Percentiles rank a stretch among this genome's conserved stretches.
Evolutionary conservation across 495 filamentous ascomycete genomes (phyloP).

Genomic region (Cenococcum geophilum): DNA sequence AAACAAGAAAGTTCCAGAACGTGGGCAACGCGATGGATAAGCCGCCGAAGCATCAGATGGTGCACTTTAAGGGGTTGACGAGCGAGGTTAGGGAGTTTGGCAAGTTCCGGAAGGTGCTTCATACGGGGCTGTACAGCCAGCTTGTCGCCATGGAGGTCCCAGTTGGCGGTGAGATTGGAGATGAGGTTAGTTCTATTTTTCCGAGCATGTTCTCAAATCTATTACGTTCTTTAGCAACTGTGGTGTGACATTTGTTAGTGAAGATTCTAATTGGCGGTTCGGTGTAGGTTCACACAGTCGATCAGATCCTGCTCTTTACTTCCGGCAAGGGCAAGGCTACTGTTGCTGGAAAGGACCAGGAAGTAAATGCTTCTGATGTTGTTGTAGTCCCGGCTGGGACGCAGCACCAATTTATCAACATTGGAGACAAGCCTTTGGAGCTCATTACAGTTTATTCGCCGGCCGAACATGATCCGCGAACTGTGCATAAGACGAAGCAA

Average conservation of each 20-base stretch:
- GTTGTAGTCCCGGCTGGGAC: conserved; percentile 61
- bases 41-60: conserved; percentile 52
- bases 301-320: conserved; percentile 61
- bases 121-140: conserved; percentile 58
- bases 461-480: conserved; percentile 52
- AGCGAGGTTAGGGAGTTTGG: conserved; percentile 46
- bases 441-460: conserved; percentile 58
- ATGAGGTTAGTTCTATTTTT: conserved; percentile 44
- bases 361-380: conserved; percentile 53
- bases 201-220: background rate
- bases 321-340: conserved; percentile 52
- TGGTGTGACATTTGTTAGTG: background rate
- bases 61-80: conserved; percentile 51
- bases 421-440: conserved; percentile 47
- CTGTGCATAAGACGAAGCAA: conserved; percentile 57
- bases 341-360: conserved; percentile 53
- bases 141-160: conserved; percentile 60
- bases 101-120: conserved; percentile 56
- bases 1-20: background rate
- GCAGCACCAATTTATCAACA: conserved; percentile 63
- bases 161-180: conserved; percentile 58
- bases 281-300: conserved; percentile 47
- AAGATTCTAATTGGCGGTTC: background rate
- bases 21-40: conserved; percentile 3
- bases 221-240: background rate